Percentiles rank a stretch among this genome's conserved stretches.
Conservation (phyloP, 768 basidiomycete species). For the Lactarius hengduanensis region DNA sequence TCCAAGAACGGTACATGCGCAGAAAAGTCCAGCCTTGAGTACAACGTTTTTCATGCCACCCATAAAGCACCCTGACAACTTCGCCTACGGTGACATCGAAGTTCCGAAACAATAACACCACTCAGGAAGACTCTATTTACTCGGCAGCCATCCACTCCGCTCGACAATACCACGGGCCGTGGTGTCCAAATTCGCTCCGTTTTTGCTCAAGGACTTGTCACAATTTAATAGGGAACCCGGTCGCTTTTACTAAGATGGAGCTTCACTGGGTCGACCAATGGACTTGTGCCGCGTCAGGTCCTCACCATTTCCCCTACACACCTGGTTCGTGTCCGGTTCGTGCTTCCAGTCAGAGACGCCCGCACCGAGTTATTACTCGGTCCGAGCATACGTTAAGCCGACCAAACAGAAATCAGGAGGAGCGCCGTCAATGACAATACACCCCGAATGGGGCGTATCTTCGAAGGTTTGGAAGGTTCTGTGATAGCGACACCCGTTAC, state of each 20-base stretch:
- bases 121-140: not conserved
- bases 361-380: not conserved
- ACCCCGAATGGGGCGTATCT: not conserved
- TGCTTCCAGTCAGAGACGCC: not conserved
- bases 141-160: not conserved
- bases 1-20: not conserved
- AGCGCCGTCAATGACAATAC: not conserved
- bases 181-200: not conserved
- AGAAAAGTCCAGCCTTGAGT: not conserved
- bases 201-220: not conserved
- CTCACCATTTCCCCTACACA: not conserved
- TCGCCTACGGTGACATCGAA: not conserved
- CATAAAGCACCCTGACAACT: not conserved
- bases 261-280: not conserved
- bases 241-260: not conserved
- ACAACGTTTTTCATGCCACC: not conserved
- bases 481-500: not conserved
- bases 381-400: not conserved
- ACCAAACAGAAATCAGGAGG: not conserved
- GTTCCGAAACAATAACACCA: constrained; percentile 1
- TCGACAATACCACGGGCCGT: not conserved
- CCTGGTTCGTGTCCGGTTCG: not conserved
- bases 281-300: not conserved
- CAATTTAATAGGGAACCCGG: not conserved
- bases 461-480: not conserved